A percentile compares a stretch with the other conserved stretches of the same genome.
These are phyloP conservation scores for Astrephomene gubernaculifera DNA, from an alignment of 139 green algal species.

Conservation along the genomic window DNA sequence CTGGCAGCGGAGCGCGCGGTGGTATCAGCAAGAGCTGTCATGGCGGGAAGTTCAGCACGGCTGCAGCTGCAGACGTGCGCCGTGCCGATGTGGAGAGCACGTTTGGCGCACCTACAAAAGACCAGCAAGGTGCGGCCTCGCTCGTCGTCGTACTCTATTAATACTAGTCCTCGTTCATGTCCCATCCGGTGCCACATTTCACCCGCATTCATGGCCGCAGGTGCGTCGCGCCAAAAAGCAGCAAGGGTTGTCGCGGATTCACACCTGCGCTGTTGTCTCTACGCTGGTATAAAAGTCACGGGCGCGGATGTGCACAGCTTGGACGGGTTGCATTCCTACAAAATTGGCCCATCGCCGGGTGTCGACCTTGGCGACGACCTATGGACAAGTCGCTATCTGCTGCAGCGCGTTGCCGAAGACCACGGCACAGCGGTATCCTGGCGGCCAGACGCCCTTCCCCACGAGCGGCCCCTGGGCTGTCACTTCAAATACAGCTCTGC, in stretches of 20 bases:
- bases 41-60: not conserved
- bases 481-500: slow-evolving; percentile 80
- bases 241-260: slow-evolving; percentile 29
- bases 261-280: slow-evolving; percentile 48
- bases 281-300: slow-evolving; percentile 50
- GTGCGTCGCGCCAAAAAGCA: not conserved
- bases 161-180: not conserved
- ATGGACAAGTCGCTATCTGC: slow-evolving; percentile 78
- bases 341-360: slow-evolving; percentile 75
- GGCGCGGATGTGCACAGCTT: slow-evolving; percentile 27
- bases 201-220: too few species aligned
- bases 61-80: not conserved
- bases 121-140: not conserved
- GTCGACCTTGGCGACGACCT: slow-evolving; percentile 81
- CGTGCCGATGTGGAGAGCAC: not conserved
- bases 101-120: not conserved
- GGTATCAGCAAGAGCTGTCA: slow-evolving; percentile 1
- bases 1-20: not conserved
- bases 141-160: not conserved
- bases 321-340: slow-evolving; percentile 61
- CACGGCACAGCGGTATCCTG: slow-evolving; percentile 64
- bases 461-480: slow-evolving; percentile 67
- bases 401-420: slow-evolving; percentile 71
- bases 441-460: slow-evolving; percentile 69
- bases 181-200: too few species aligned